These are phyloP conservation scores for Leccinum obscurum DNA, from an alignment of 768 basidiomycete genomes.

Conservation along the genomic window DNA sequence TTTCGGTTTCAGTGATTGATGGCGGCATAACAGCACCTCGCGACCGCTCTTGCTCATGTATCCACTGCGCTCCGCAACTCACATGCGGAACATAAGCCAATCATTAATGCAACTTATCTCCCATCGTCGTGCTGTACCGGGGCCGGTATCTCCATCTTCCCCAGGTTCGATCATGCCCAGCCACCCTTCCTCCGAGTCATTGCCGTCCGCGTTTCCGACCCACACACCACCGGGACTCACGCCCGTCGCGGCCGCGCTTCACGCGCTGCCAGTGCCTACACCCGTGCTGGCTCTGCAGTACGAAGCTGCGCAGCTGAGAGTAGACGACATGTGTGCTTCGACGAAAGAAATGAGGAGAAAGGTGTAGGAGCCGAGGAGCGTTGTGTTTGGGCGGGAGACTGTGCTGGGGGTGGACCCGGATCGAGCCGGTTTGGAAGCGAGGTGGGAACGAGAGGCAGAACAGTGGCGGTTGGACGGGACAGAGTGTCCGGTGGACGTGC, in stretches of 20 bases:
- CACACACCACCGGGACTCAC: slow-evolving; percentile 11
- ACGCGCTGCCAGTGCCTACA: slow-evolving; percentile 30
- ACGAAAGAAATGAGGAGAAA: slow-evolving; percentile 62
- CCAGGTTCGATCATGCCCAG: background rate
- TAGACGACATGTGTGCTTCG: slow-evolving; percentile 66
- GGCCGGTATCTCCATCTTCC: background rate
- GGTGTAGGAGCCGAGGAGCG: slow-evolving; percentile 63
- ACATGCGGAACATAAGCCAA: slow-evolving; percentile 51
- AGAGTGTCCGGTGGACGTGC: slow-evolving; percentile 60
- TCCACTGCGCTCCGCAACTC: slow-evolving; percentile 60
- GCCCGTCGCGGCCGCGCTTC: slow-evolving; percentile 35
- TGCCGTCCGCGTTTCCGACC: slow-evolving; percentile 3
- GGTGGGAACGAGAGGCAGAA: slow-evolving; percentile 34
- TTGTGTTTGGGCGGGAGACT: slow-evolving; percentile 65
- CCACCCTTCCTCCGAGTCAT: background rate
- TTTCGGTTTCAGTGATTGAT: slow-evolving; percentile 11
- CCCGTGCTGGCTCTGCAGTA: slow-evolving; percentile 54
- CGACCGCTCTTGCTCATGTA: slow-evolving; percentile 50
- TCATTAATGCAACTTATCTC: slow-evolving; percentile 46
- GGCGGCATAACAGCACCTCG: slow-evolving; percentile 42
- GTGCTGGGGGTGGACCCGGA: slow-evolving; percentile 30
- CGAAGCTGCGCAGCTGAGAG: slow-evolving; percentile 67
- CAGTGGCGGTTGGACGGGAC: slow-evolving; percentile 71
- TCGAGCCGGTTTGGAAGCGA: slow-evolving; percentile 57
- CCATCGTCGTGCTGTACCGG: slow-evolving; percentile 8